A percentile compares a stretch with the other conserved stretches of the same genome.
phyloP scores from a whole-genome alignment of 108 stramenopile species.

The Pinguiococcus pyrenoidosus region DNA sequence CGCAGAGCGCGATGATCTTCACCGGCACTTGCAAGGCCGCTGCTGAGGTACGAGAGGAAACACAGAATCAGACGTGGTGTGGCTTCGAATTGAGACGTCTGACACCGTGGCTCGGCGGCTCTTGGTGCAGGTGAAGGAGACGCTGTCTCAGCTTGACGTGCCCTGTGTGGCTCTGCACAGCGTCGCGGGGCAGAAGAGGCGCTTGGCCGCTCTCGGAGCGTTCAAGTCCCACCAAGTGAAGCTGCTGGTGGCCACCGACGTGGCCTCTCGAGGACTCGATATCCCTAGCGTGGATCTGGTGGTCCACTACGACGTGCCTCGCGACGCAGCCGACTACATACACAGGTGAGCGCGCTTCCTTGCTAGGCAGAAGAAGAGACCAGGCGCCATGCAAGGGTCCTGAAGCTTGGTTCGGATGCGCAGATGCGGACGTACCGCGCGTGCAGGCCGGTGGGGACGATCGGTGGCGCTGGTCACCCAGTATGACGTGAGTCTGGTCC shows the following conservation, averaged over 20 bases:
- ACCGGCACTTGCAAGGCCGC: conserved; percentile 86
- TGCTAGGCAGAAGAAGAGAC: conserved; percentile 88
- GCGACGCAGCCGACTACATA: conserved; percentile 89
- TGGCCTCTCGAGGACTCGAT: conserved; percentile 87
- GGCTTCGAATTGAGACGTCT: no score
- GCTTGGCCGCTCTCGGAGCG: conserved; percentile 70
- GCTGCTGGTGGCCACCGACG: conserved; percentile 88
- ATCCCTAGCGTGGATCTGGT: conserved; percentile 89
- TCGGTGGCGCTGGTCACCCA: conserved; percentile 28
- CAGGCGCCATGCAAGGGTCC: conserved; percentile 1
- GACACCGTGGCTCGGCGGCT: no score
- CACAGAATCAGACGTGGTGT: no score
- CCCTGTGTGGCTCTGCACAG: conserved; percentile 81
- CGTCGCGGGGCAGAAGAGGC: conserved; percentile 66
- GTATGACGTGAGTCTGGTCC: conserved; percentile 40
- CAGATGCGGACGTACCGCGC: neutral
- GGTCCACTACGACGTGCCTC: conserved; percentile 90
- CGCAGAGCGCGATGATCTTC: conserved; percentile 87
- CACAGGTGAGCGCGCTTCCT: no score
- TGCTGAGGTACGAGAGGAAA: no score
- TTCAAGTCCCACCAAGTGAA: conserved; percentile 32
- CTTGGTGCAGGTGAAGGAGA: no score
- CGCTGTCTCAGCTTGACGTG: conserved; percentile 66
- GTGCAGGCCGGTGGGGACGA: conserved; percentile 9
- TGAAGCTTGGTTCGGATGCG: conserved; percentile 7